Base-by-base conservation (phyloP, 2,329 filamentous ascomycete species). In the Fonsecaea nubica region DNA sequence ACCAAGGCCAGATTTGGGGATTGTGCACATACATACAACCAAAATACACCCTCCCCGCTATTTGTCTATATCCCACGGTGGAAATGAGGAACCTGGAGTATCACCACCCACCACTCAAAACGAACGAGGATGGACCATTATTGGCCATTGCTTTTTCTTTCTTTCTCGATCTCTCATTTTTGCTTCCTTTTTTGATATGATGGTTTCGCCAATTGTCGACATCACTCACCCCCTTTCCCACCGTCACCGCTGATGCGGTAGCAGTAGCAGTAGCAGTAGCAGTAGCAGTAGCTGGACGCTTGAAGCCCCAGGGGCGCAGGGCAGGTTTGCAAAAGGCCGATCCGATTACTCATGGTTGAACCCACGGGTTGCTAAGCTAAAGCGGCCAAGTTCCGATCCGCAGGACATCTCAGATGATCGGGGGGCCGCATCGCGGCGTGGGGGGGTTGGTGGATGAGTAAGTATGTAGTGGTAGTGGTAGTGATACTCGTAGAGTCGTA, bases 381-480 rank as follows among this genome's bases (percentile, higher is more conserved):
- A 25, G 25, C 25, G 45, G 45, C 18, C 45, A 50, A 50, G 45
- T 25, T 50, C 45, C 45, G 45, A 50, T 25, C 45, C 45, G 45
- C 8, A 50, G 8, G 45, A 10, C 45, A 25, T 25, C 25, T 25
- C 25, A 25, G 25, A 25, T 25, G 25, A 25, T 25, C 25, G 25
- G 25, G 25, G 25, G 25, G 25, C 25, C 2, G 2, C 25, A 25
- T 25, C 25, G 25, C 25, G 25, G 25, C 2, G 25, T 25, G 25
- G 25, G 25, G 25, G 25, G 25, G 25, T 1, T 25, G 25, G 25
- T 25, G 25, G 25, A 25, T 25, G 3, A 25, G 25, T 25, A 25
- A 25, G 25, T 25, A 25, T 2, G 25, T 25, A 25, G 25, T 25
- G 25, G 25, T 2, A 25, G 25, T 25, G 25, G 25, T 25, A 25